Evolutionary conservation across 345 rosid species (phyloP).

Genomic region (Melastoma malabathricum): DNA sequence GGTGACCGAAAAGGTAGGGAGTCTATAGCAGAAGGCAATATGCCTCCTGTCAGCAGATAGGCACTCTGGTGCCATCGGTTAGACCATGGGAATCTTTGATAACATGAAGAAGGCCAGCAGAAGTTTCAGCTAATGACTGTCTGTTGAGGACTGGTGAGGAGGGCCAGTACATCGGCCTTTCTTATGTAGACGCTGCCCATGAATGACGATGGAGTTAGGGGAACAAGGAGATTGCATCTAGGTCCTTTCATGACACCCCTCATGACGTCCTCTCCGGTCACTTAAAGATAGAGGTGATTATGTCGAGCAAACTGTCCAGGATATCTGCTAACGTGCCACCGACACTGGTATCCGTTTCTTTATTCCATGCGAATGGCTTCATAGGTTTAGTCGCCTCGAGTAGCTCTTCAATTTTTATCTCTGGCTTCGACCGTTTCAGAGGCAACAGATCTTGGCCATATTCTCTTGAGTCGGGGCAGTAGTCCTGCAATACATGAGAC

Average conservation of each 20-base stretch:
- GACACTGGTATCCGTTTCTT: conserved; percentile 50
- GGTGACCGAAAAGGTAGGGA: conserved; percentile 15
- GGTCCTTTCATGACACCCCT: no score
- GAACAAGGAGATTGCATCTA: conserved; percentile 4
- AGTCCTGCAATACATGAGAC: conserved; percentile 20
- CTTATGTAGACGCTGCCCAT: conserved; percentile 14
- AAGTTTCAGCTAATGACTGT: conserved; percentile 10
- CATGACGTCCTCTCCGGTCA: background rate
- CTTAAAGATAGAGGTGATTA: conserved; percentile 23
- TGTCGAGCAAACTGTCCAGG: conserved; percentile 16
- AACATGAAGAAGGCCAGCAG: conserved; percentile 13
- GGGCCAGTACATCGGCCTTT: conserved; percentile 17
- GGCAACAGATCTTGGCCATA: conserved; percentile 40
- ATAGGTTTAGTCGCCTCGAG: conserved; percentile 42
- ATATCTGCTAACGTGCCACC: conserved; percentile 21
- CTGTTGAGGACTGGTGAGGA: conserved; percentile 9
- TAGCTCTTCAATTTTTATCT: conserved; percentile 34
- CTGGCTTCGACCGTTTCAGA: conserved; percentile 30
- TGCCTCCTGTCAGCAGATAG: conserved; percentile 16
- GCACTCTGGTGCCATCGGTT: conserved; percentile 15
- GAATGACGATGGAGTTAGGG: conserved; percentile 19
- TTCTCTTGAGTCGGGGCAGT: conserved; percentile 34
- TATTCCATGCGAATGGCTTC: conserved; percentile 54
- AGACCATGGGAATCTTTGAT: conserved; percentile 13
- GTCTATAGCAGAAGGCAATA: conserved; percentile 7